Evolutionary conservation across 139 green algal genomes (phyloP).

Genomic region (Parachlorella kessleri): DNA sequence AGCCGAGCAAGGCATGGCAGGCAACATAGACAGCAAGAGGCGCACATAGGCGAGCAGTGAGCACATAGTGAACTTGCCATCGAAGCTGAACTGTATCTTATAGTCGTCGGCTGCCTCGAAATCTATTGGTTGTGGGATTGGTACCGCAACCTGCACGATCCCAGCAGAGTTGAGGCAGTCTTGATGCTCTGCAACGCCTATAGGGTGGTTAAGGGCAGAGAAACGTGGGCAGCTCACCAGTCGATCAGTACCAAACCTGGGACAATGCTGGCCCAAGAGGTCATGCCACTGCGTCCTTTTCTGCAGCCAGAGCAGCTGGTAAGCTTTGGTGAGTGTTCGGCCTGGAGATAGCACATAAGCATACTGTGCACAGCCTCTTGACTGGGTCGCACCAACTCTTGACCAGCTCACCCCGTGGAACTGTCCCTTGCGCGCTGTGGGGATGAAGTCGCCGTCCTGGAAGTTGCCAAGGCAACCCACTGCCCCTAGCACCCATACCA

Average conservation of each 20-base stretch:
- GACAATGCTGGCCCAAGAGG: slow-evolving; percentile 47
- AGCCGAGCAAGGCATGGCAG: too few relatives aligned
- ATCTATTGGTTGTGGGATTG: slow-evolving; percentile 34
- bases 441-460: slow-evolving; percentile 48
- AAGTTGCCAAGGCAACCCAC: slow-evolving; percentile 9
- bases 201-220: too few relatives aligned
- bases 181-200: too few relatives aligned
- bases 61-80: too few relatives aligned
- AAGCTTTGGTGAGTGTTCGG: neutral
- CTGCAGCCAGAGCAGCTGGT: neutral
- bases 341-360: neutral
- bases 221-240: slow-evolving; percentile 16
- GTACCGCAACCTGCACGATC: slow-evolving; percentile 36
- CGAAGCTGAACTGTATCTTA: slow-evolving; percentile 39
- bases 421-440: slow-evolving; percentile 36
- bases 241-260: slow-evolving; percentile 42
- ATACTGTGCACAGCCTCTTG: neutral
- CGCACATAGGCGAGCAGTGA: too few relatives aligned
- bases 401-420: slow-evolving; percentile 46
- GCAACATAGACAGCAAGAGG: too few relatives aligned
- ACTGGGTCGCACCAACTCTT: too few relatives aligned
- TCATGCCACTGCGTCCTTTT: slow-evolving; percentile 53
- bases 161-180: too few relatives aligned
- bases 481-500: neutral
- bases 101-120: slow-evolving; percentile 36